phyloP scores from a whole-genome alignment of 306 rosid species.

The Fagus crenata region DNA sequence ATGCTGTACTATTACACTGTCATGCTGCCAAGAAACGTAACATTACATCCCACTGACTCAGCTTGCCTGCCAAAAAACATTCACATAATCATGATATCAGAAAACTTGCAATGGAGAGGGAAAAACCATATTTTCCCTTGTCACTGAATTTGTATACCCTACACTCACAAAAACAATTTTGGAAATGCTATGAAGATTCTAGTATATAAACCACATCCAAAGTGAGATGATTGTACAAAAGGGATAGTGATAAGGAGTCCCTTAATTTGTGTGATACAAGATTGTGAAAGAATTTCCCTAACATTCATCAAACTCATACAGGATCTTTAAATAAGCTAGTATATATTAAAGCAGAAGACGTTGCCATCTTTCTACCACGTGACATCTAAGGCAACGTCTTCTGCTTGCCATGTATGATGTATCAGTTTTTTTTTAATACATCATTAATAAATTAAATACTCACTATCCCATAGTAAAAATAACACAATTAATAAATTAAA shows the following conservation, averaged over 20 bases:
- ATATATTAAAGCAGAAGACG: too few relatives aligned
- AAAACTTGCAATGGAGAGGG: neutral
- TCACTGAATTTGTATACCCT: neutral
- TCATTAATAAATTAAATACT: too few relatives aligned
- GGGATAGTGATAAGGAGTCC: neutral
- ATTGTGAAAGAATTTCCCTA: neutral
- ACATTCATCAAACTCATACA: neutral
- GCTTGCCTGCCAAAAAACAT: slow-evolving; percentile 10
- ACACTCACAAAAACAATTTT: neutral
- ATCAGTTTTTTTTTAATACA: too few relatives aligned
- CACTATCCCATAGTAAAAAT: too few relatives aligned
- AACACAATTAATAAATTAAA: too few relatives aligned
- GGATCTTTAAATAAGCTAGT: neutral
- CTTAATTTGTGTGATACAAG: neutral
- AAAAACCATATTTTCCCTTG: neutral
- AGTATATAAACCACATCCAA: neutral
- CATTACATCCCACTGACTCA: slow-evolving; percentile 27
- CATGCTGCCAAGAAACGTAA: slow-evolving; percentile 31
- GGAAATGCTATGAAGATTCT: too few relatives aligned
- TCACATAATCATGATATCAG: neutral
- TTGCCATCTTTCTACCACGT: too few relatives aligned
- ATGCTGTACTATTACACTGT: slow-evolving; percentile 22
- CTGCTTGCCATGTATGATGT: too few relatives aligned
- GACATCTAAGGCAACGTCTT: too few relatives aligned
- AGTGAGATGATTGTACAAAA: neutral